Base-by-base conservation (phyloP, 2,329 filamentous ascomycete species). In the Allantophomopsis cytisporea region DNA sequence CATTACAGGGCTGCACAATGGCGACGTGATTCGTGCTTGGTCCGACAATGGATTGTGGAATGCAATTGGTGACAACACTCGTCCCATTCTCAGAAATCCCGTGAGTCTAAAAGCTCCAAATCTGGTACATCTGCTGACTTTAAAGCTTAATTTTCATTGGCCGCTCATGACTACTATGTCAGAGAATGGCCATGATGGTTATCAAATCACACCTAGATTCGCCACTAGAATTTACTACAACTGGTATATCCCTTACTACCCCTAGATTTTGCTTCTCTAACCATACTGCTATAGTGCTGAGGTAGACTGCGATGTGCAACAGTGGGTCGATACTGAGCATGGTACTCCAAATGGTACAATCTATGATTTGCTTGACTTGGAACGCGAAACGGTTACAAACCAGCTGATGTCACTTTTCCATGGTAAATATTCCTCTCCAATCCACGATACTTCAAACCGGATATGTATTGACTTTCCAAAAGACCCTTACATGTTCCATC, bases 181-280 rank as follows among this genome's bases (percentile, higher is more conserved):
- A 1, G 50, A 45, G 8, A 71, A 78, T 47, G 73, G 73, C 1
- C 71, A 66, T 44, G 65, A 57, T 21, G 73, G 74, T 1, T 60
- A 76, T 32, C 64, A 64, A 41, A 62, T 79, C 35, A 69, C 74
- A 46, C 72, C 71, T 74, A 69, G 74, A 35, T 79, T 68, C 67
- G 69, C 73, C 1, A 73, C 71, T 3, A 66, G 69, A 33, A 77
- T 79, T 43, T 79, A 77, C 59, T 79, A 73, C 62, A 76, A 79
- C 57, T 47, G 47, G 31, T 34, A 34, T 34, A 17, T 34, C 3
- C n/a, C 10, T 14, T 10, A 28, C 5, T 28, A 28, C 11, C 23
- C 23, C 8, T 28, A 28, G 23, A 28, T 6, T 3, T 8, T 10
- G 10, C 23, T 12, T 28, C 23, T 28, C 23, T 28, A 10, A 28